Evolutionary conservation across 805 yeast genomes (phyloP).

Genomic region (Hanseniaspora vineae): DNA sequence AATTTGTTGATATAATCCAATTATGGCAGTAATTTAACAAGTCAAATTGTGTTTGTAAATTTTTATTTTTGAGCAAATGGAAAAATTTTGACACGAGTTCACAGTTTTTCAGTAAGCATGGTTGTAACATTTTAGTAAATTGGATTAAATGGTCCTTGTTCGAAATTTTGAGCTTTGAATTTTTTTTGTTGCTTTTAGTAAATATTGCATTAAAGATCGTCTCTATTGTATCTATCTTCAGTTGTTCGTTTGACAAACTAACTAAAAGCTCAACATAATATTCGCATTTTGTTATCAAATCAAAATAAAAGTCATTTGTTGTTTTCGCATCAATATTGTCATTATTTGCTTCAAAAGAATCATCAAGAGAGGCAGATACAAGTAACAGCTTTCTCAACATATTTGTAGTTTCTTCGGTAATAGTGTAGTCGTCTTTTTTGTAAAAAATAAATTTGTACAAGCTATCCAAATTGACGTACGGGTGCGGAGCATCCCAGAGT

Average conservation of each 20-base stretch:
- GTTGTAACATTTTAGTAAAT: neutral
- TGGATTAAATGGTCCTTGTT: neutral
- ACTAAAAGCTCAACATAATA: constrained; percentile 3
- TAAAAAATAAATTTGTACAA: constrained; percentile 43
- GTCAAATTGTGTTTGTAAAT: constrained; percentile 32
- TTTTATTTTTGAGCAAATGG: constrained; percentile 44
- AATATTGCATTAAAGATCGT: neutral
- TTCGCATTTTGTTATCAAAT: neutral
- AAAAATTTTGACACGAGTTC: constrained; percentile 58
- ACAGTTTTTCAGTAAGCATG: constrained; percentile 29
- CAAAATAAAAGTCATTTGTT: neutral
- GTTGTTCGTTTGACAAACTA: neutral
- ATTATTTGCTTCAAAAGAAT: neutral
- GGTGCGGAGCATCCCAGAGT: constrained; percentile 45
- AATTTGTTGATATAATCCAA: constrained; percentile 32
- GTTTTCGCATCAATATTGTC: neutral
- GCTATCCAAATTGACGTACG: constrained; percentile 44
- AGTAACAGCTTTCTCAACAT: constrained; percentile 1
- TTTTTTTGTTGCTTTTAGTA: neutral
- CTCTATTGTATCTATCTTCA: constrained; percentile 3
- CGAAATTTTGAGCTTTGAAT: neutral
- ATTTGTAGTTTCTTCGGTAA: constrained; percentile 3
- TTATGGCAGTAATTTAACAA: constrained; percentile 13
- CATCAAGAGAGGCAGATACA: neutral
- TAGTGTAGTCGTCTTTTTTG: constrained; percentile 26